A percentile compares a stretch with the other conserved stretches of the same genome.
These are phyloP conservation scores for Claviceps lovelessii DNA, from an alignment of 2,329 filamentous ascomycete species.

Conservation along the genomic window DNA sequence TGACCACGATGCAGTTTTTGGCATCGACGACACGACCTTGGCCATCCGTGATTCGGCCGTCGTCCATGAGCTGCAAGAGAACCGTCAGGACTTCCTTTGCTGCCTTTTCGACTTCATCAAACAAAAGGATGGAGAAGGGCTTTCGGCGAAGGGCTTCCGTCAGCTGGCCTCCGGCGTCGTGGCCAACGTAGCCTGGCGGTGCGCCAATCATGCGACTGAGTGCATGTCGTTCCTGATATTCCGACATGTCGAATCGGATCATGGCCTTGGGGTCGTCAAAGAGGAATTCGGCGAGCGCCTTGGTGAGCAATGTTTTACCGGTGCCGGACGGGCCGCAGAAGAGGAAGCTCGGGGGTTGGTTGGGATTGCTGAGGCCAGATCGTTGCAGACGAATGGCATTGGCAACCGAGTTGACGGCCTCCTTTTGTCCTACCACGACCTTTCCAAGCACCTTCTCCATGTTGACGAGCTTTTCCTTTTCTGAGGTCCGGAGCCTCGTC, in stretches of 20 bases:
- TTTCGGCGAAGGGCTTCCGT: slow-evolving; percentile 87
- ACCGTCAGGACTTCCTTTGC: slow-evolving; percentile 96
- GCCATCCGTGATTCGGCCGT: slow-evolving; percentile 94
- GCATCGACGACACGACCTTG: slow-evolving; percentile 92
- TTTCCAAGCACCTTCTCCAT: slow-evolving; percentile 83
- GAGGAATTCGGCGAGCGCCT: slow-evolving; percentile 91
- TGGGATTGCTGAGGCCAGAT: slow-evolving; percentile 87
- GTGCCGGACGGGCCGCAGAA: slow-evolving; percentile 98
- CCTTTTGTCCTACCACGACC: slow-evolving; percentile 83
- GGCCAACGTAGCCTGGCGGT: slow-evolving; percentile 90
- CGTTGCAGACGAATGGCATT: slow-evolving; percentile 93
- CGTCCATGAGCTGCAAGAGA: slow-evolving; percentile 97
- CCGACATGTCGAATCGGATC: slow-evolving; percentile 99
- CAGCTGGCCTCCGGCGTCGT: slow-evolving; percentile 88
- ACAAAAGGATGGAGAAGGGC: slow-evolving; percentile 93
- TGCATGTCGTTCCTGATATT: slow-evolving; percentile 94
- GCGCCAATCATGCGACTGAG: slow-evolving; percentile 96
- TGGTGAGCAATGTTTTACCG: slow-evolving; percentile 93
- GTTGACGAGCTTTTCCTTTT: slow-evolving; percentile 95
- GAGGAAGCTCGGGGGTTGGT: slow-evolving; percentile 92
- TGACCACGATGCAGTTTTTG: slow-evolving; percentile 96
- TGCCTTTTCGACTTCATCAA: slow-evolving; percentile 97
- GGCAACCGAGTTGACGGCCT: slow-evolving; percentile 83
- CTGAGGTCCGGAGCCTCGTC: slow-evolving; percentile 80
- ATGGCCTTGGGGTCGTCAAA: slow-evolving; percentile 96